Percentiles rank a stretch among this genome's conserved stretches.
Conservation (phyloP, 768 basidiomycete species). For the Pulveroboletus sp. region DNA sequence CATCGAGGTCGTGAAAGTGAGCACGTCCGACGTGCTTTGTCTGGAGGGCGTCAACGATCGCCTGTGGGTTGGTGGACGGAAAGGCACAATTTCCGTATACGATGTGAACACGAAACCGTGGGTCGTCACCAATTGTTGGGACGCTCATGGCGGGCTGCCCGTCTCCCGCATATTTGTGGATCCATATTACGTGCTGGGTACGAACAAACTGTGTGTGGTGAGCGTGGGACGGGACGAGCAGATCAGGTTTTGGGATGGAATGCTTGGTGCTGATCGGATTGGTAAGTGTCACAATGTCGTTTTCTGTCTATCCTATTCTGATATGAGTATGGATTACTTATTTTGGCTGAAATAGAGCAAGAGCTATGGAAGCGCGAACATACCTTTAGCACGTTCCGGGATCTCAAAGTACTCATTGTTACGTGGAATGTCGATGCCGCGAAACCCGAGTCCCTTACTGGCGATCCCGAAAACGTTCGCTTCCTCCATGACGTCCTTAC, state of each 20-base stretch:
- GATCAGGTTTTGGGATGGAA: constrained; percentile 85
- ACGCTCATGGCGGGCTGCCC: constrained; percentile 68
- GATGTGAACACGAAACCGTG: constrained; percentile 75
- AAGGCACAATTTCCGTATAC: constrained; percentile 79
- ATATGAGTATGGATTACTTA: not conserved
- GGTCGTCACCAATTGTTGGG: constrained; percentile 86
- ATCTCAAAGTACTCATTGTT: constrained; percentile 73
- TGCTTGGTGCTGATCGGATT: constrained; percentile 82
- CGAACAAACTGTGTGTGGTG: constrained; percentile 64
- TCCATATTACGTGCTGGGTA: constrained; percentile 68
- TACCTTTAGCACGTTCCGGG: constrained; percentile 76
- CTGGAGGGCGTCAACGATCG: constrained; percentile 81
- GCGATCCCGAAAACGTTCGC: constrained; percentile 65
- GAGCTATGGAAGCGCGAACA: constrained; percentile 73
- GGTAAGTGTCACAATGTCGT: constrained; percentile 48
- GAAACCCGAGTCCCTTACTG: constrained; percentile 69
- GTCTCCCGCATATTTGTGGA: constrained; percentile 69
- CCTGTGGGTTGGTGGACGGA: constrained; percentile 86
- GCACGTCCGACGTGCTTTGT: constrained; percentile 75
- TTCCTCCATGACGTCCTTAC: constrained; percentile 79
- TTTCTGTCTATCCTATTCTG: not conserved
- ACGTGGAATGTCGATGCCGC: constrained; percentile 94
- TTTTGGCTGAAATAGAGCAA: constrained; percentile 51
- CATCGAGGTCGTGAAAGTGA: constrained; percentile 75
- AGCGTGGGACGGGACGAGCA: constrained; percentile 75